These are phyloP conservation scores for Peronospora tabacina DNA, from an alignment of 352 stramenopile genomes.

Conservation along the genomic window DNA sequence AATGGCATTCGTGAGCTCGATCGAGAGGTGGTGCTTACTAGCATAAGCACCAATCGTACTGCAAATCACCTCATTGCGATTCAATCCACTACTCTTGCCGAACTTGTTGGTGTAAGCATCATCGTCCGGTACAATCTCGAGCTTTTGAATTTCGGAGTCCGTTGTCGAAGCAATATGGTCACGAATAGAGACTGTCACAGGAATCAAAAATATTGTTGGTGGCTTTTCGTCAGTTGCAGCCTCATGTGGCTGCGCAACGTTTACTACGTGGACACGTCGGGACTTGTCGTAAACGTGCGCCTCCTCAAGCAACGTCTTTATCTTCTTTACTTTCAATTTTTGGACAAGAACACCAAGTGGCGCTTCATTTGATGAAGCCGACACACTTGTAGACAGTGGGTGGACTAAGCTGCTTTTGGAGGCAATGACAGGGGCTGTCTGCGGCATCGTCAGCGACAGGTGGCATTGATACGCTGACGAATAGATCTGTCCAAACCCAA, in stretches of 20 bases:
- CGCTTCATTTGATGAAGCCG: conserved; percentile 12
- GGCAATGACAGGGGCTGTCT: neutral
- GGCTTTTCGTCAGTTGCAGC: conserved; percentile 11
- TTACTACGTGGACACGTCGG: conserved; percentile 48
- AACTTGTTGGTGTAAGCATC: conserved; percentile 73
- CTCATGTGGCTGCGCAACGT: conserved; percentile 5
- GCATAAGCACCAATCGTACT: conserved; percentile 49
- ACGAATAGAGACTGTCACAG: conserved; percentile 40
- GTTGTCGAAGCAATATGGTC: conserved; percentile 17
- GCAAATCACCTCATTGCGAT: conserved; percentile 66
- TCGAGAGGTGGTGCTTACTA: conserved; percentile 35
- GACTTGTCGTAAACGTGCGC: conserved; percentile 68
- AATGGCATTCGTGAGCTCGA: conserved; percentile 28
- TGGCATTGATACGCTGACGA: conserved; percentile 52
- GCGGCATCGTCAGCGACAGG: conserved; percentile 24
- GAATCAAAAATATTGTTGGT: conserved; percentile 48
- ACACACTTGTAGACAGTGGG: neutral
- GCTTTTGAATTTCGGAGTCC: conserved; percentile 25
- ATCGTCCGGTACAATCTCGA: conserved; percentile 43
- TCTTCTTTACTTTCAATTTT: conserved; percentile 63
- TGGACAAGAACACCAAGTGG: conserved; percentile 41
- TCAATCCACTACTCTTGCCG: conserved; percentile 57
- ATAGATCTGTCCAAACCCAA: conserved; percentile 80
- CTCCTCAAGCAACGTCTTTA: conserved; percentile 72
- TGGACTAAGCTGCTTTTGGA: conserved; percentile 10